Percentiles rank a stretch among this genome's conserved stretches.
Conservation (phyloP, 1,284 basidiomycete species). For the Sparassis latifolia region DNA sequence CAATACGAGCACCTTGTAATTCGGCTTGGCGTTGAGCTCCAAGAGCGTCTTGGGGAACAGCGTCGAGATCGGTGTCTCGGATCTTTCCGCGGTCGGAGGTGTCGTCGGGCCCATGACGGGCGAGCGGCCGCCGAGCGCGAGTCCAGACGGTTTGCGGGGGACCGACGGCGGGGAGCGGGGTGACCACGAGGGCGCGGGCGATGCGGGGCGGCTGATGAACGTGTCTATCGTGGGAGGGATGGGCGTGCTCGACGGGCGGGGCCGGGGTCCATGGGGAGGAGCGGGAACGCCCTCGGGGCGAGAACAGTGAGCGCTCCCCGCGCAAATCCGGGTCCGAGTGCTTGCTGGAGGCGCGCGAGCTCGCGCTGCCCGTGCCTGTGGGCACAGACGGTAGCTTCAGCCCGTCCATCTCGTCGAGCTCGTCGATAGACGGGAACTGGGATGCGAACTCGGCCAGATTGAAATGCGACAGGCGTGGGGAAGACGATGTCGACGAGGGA, state of each 20-base stretch:
- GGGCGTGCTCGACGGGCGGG: constrained; percentile 67
- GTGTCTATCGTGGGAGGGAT: constrained; percentile 51
- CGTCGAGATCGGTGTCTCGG: constrained; percentile 39
- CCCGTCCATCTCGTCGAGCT: constrained; percentile 52
- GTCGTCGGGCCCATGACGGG: constrained; percentile 18
- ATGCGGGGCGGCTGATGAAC: constrained; percentile 56
- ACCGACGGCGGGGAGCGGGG: constrained; percentile 29
- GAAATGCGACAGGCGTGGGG: constrained; percentile 29
- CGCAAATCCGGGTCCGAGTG: constrained; percentile 10
- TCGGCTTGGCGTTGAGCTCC: constrained; percentile 46
- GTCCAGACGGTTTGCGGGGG: constrained; percentile 40
- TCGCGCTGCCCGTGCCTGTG: constrained; percentile 23
- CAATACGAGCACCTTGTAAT: constrained; percentile 69
- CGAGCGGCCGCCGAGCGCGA: constrained; percentile 25
- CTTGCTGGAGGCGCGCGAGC: constrained; percentile 12
- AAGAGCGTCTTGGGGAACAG: constrained; percentile 58
- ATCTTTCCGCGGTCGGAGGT: constrained; percentile 29
- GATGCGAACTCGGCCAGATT: constrained; percentile 49
- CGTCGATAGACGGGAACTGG: constrained; percentile 68
- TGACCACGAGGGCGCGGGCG: constrained; percentile 35
- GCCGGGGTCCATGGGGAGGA: constrained; percentile 47
- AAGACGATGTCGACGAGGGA: constrained; percentile 41
- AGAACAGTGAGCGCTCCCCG: constrained; percentile 9
- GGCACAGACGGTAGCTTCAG: constrained; percentile 45
- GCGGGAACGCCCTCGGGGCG: constrained; percentile 35